A percentile compares a stretch with the other conserved stretches of the same genome.
Conservation (phyloP, 108 stramenopile genomes). For the Nitzschia inconspicua region DNA sequence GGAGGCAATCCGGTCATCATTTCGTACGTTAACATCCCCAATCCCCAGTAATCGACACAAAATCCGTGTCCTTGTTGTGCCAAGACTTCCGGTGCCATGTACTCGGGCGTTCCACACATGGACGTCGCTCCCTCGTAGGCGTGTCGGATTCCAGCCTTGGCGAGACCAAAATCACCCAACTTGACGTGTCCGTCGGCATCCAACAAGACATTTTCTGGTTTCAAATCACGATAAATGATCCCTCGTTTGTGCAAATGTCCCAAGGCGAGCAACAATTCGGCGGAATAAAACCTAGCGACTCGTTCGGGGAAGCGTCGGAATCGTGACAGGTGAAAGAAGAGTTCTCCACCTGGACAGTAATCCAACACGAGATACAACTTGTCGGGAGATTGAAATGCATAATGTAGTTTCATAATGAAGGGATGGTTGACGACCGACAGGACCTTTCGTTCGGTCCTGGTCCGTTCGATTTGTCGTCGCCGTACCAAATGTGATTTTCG, state of each 20-base stretch:
- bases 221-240: slow-evolving; percentile 88
- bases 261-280: slow-evolving; percentile 88
- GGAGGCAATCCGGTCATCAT: slow-evolving; percentile 98
- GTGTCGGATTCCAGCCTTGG: slow-evolving; percentile 79
- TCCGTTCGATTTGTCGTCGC: slow-evolving; percentile 94
- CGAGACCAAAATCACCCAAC: slow-evolving; percentile 89
- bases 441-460: slow-evolving; percentile 94
- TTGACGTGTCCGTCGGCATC: slow-evolving; percentile 92
- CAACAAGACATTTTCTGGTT: slow-evolving; percentile 89
- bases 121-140: slow-evolving; percentile 86
- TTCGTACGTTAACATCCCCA: slow-evolving; percentile 95
- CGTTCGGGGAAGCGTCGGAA: slow-evolving; percentile 91
- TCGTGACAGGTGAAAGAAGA: slow-evolving; percentile 95
- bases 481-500: slow-evolving; percentile 91
- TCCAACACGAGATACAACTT: slow-evolving; percentile 94
- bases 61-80: slow-evolving; percentile 80
- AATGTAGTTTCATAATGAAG: slow-evolving; percentile 90
- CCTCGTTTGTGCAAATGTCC: slow-evolving; percentile 84
- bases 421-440: slow-evolving; percentile 84
- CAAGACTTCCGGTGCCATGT: slow-evolving; percentile 97
- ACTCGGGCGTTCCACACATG: slow-evolving; percentile 98
- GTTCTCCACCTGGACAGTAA: slow-evolving; percentile 96
- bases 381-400: slow-evolving; percentile 86
- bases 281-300: slow-evolving; percentile 90
- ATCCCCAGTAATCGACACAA: slow-evolving; percentile 93